phyloP scores from a whole-genome alignment of 2,329 filamentous ascomycete species.

The Didymella lethalis region DNA sequence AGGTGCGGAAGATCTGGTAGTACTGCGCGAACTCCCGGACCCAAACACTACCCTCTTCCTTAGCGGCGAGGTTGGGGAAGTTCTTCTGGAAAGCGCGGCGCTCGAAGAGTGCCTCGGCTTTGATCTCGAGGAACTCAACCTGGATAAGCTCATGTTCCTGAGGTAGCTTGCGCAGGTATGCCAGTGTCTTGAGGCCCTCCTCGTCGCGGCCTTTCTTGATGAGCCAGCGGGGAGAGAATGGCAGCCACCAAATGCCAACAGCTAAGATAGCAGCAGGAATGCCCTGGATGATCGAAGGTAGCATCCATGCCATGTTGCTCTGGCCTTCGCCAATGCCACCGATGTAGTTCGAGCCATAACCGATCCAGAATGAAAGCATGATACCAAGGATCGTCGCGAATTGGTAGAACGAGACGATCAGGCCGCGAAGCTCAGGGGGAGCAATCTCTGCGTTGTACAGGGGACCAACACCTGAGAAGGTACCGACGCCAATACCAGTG shows the following conservation, averaged over 20 bases:
- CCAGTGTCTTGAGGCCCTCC: conserved; percentile 31
- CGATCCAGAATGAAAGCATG: conserved; percentile 46
- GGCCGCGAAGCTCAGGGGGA: conserved; percentile 39
- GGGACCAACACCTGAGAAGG: conserved; percentile 56
- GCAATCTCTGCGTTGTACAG: conserved; percentile 57
- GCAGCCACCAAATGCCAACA: conserved; percentile 38
- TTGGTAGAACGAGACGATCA: conserved; percentile 43
- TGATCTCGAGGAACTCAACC: conserved; percentile 59
- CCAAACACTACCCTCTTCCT: conserved; percentile 54
- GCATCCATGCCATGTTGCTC: conserved; percentile 37
- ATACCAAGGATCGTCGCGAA: conserved; percentile 43
- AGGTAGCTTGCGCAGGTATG: conserved; percentile 43
- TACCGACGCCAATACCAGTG: conserved; percentile 60
- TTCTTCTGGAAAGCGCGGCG: conserved; percentile 53
- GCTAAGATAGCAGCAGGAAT: conserved; percentile 37
- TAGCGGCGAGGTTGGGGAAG: conserved; percentile 56
- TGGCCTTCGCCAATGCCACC: conserved; percentile 52
- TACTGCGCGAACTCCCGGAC: conserved; percentile 61
- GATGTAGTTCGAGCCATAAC: conserved; percentile 49
- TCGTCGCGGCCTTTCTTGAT: conserved; percentile 39
- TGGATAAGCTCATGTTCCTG: conserved; percentile 50
- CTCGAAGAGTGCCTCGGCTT: conserved; percentile 57
- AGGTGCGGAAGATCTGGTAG: conserved; percentile 56
- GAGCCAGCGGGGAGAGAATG: conserved; percentile 39
- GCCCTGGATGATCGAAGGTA: conserved; percentile 39